Base-by-base conservation (phyloP, 116 monocot genomes). In the Papilionanthe hybrid region DNA sequence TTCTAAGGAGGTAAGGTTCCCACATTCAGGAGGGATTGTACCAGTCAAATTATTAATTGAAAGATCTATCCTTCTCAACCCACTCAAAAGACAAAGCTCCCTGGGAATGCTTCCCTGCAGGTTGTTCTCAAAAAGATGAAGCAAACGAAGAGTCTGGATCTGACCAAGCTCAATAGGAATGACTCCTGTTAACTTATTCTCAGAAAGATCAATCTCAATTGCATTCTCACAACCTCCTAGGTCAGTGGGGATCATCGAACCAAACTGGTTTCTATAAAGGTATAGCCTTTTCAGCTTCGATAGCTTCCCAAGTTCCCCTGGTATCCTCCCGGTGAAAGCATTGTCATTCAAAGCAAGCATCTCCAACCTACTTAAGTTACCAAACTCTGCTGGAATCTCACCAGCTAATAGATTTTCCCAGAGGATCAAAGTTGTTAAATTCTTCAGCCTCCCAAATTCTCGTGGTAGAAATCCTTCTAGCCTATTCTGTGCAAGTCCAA, bases 181-280 rank as follows among this genome's bases (percentile, higher is more conserved):
- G 42, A 47, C 29, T 49, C 91, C 95, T 1, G 89, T 82, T 77
- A 95, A 79, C 4, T 25, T 77, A 58, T 95, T 95, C 82, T 95
- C 95, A 11, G 95, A 95, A 32, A 95, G 73, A 81, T 95, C 95
- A 25, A 95, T 93, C 81, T 95, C 95, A 0, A 84, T 22, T 15
- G 86, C 88, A 72, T 77, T 85, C 55, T 19, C 23, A 7, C 86
- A 86, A 78, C 83, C 81, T 19, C 89, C 93, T 3, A 95, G 53
- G 55, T 95, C 91, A 58, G 13, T 76, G 13, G 93, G 91, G 32
- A 95, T 93, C 0, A 75, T 72, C 32, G 91, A 91, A 68, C 82
- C 84, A 68, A 95, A 81, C 45, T 81, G 83, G 82, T 95, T 95
- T 18, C 79, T 86, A 69, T 95, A 95, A 44, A 95, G 77, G 55